Evolutionary conservation across 306 rosid genomes (phyloP).

Genomic region (Mimosa bimucronata): DNA sequence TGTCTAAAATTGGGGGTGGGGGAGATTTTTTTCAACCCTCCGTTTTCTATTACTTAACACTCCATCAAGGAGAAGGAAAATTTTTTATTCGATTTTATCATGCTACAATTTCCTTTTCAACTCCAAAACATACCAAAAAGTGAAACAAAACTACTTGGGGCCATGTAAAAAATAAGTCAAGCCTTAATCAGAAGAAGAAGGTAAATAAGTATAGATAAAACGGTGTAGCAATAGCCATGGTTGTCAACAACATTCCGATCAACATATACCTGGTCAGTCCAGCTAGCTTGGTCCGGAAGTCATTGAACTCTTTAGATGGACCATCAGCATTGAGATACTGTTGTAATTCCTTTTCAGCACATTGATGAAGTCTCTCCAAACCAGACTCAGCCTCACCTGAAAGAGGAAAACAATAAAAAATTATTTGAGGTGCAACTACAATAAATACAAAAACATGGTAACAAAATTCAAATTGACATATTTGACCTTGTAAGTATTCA

Average conservation of each 20-base stretch:
- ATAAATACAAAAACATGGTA: slow-evolving; percentile 26
- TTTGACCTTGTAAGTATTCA: slow-evolving; percentile 79
- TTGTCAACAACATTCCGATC: slow-evolving; percentile 8
- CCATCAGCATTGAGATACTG: slow-evolving; percentile 62
- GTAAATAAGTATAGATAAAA: not conserved
- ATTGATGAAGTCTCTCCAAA: slow-evolving; percentile 82
- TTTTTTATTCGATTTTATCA: not conserved
- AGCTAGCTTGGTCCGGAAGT: slow-evolving; percentile 76
- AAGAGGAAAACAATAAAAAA: not conserved
- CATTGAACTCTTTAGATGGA: slow-evolving; percentile 66
- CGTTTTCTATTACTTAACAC: not conserved
- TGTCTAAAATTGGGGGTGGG: not conserved
- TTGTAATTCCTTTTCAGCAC: slow-evolving; percentile 78
- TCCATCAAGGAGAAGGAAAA: not conserved
- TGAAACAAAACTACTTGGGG: not conserved
- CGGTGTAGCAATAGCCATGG: not conserved
- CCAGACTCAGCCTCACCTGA: slow-evolving; percentile 88
- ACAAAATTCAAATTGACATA: slow-evolving; percentile 23
- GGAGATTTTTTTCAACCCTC: not conserved
- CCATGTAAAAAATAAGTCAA: not conserved
- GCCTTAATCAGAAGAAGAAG: not conserved
- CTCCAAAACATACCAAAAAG: slow-evolving; percentile 4
- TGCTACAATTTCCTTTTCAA: not conserved
- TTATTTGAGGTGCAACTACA: slow-evolving; percentile 10
- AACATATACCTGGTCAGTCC: slow-evolving; percentile 66